A percentile compares a stretch with the other conserved stretches of the same genome.
Conservation (phyloP, 306 rosid species). For the Cicer yamashitae region DNA sequence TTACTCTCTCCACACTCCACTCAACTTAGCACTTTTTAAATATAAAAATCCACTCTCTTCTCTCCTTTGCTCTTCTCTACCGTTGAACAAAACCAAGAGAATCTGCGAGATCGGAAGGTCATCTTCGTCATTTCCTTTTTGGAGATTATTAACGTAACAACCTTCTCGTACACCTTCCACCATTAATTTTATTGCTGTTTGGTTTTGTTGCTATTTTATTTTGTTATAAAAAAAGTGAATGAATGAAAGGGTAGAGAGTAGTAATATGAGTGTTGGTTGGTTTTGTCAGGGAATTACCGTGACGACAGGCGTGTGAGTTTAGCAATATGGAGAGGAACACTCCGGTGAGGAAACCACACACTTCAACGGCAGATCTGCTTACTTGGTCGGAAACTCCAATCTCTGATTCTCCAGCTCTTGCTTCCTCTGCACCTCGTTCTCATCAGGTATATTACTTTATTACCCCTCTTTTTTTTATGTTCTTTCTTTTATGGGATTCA, state of each 20-base stretch:
- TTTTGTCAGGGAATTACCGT: constrained; percentile 11
- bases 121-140: constrained; percentile 49
- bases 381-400: constrained; percentile 86
- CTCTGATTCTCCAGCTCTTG: constrained; percentile 64
- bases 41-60: constrained; percentile 41
- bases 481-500: background rate
- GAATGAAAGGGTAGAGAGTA: background rate
- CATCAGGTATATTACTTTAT: constrained; percentile 63
- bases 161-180: background rate
- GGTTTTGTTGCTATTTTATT: background rate
- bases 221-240: background rate
- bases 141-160: constrained; percentile 25
- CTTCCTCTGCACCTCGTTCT: constrained; percentile 68
- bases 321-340: constrained; percentile 74
- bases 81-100: constrained; percentile 39
- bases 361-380: constrained; percentile 99
- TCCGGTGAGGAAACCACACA: constrained; percentile 92
- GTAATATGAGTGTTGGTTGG: background rate
- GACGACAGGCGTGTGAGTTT: background rate
- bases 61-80: background rate
- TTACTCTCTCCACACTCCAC: constrained; percentile 24
- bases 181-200: background rate
- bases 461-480: background rate
- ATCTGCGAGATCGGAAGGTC: constrained; percentile 33
- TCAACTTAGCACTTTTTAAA: constrained; percentile 18